Evolutionary conservation across 768 basidiomycete genomes (phyloP).

Genomic region (Tulasnella sp.): DNA sequence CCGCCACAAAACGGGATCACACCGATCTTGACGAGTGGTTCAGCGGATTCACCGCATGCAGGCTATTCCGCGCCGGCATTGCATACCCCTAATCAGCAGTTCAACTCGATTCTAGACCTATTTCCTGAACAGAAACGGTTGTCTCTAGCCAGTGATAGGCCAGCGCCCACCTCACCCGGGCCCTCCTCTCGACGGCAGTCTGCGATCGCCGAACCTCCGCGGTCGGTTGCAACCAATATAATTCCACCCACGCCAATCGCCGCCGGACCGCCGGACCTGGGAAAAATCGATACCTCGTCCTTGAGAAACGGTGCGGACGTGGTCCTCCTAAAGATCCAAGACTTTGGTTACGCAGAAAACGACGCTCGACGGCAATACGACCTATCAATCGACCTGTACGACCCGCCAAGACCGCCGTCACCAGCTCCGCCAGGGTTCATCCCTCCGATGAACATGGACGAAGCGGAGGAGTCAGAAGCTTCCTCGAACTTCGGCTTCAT

Average conservation of each 20-base stretch:
- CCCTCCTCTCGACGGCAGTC: constrained; percentile 12
- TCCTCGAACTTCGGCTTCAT: neutral
- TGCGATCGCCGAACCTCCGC: neutral
- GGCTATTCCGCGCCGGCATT: neutral
- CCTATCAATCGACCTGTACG: neutral
- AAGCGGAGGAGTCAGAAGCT: neutral
- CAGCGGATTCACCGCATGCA: neutral
- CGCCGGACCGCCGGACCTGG: neutral
- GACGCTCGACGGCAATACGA: constrained; percentile 41
- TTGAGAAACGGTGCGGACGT: neutral
- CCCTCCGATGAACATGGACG: constrained; percentile 12
- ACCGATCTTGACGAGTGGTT: neutral
- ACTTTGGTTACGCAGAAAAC: constrained; percentile 39
- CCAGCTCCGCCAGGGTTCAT: neutral
- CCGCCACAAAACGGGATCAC: neutral
- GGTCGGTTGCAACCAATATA: neutral
- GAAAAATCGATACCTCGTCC: neutral
- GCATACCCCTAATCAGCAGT: neutral
- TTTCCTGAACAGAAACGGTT: constrained; percentile 22
- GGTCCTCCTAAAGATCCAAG: constrained; percentile 38
- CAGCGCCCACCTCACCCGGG: constrained; percentile 55
- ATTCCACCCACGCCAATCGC: constrained; percentile 5
- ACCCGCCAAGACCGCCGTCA: neutral
- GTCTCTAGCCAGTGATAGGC: constrained; percentile 44
- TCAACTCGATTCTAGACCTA: neutral